These are phyloP conservation scores for Apiotrichum domesticum DNA, from an alignment of 1,284 basidiomycete species.

Conservation along the genomic window DNA sequence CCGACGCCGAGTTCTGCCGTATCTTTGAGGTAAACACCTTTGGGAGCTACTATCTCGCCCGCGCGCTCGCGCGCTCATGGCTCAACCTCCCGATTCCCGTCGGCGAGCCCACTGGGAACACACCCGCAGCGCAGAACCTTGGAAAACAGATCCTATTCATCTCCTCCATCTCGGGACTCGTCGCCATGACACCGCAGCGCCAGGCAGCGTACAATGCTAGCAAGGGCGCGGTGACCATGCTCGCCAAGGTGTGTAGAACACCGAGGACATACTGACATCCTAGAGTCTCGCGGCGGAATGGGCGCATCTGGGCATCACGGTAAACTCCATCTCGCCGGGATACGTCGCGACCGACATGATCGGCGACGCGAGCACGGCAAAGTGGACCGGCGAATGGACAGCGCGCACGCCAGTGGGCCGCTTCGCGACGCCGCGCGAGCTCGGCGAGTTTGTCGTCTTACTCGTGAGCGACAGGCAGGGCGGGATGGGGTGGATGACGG, in stretches of 20 bases:
- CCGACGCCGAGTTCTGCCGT: conserved; percentile 36
- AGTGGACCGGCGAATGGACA: conserved; percentile 35
- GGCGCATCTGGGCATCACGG: conserved; percentile 39
- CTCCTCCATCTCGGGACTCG: conserved; percentile 42
- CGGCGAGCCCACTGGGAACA: background rate
- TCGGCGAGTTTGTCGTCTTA: conserved; percentile 38
- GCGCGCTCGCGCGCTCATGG: conserved; percentile 39
- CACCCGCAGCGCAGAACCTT: conserved; percentile 14
- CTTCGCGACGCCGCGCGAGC: conserved; percentile 37
- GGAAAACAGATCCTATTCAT: conserved; percentile 46
- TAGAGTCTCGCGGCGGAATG: conserved; percentile 45
- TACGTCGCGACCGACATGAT: conserved; percentile 48
- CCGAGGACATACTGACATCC: too few species aligned
- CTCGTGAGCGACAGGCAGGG: conserved; percentile 29
- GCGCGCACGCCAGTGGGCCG: conserved; percentile 36
- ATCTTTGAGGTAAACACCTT: conserved; percentile 42
- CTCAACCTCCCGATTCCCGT: conserved; percentile 25
- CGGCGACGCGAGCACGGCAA: conserved; percentile 21
- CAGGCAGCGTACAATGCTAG: conserved; percentile 46
- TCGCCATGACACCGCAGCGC: conserved; percentile 44
- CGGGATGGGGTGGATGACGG: conserved; percentile 39
- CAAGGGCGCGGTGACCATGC: conserved; percentile 44
- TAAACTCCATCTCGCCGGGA: conserved; percentile 46
- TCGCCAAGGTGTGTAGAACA: conserved; percentile 14
- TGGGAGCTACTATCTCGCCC: conserved; percentile 39